Evolutionary conservation across 768 basidiomycete species (phyloP), one percentile per base, ranked within the genome.

Genomic region (Clavulina sp.): DNA sequence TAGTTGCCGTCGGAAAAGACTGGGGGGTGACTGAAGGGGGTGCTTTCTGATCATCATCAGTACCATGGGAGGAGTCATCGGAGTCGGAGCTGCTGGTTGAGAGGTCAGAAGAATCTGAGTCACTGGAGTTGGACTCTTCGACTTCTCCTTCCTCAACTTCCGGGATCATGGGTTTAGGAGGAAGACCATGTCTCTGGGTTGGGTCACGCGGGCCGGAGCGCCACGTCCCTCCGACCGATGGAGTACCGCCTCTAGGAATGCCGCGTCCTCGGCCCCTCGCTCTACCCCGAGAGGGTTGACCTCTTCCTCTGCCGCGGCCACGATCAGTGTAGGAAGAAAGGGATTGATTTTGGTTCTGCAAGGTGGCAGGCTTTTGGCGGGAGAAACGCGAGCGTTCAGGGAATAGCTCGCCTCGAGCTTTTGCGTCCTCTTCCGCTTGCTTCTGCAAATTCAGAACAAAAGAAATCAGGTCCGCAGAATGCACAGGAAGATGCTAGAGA

Each of bases 391-490:
- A 26, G 26, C 23, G 18, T 52, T 48, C 47, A 13, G 21, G 7
- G 47, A 50, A 5, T 54, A 61, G 5, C 64, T 91, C 82, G 1
- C 89, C 89, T 50, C 83, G 73, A n/a, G 77, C 78, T 31, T 76
- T 67, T 5, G 88, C 89, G 56, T 88, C 86, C 54, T 80, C 74
- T 23, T 78, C 62, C 60, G 83, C 87, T 57, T 75, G 72, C 58
- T 80, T 81, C 70, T 65, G 36, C 44, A 30, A 23, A n/a, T 4
- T 23, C 36, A 31, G 2, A 2, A 43, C 38, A 29, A 51, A 41
- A 13, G 18, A 31, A 33, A n/a, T 28, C 19, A 1, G 21, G 28
- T 13, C 21, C 23, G 7, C 19, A 23, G n/a, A 21, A 52, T 1
- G 41, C 29, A 13, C 4, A 36, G 13, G 19, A n/a, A 1, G 33